These are phyloP conservation scores for Syncephalastrum sp. DNA, from an alignment of 371 early-diverging fungal genomes.

Conservation along the genomic window DNA sequence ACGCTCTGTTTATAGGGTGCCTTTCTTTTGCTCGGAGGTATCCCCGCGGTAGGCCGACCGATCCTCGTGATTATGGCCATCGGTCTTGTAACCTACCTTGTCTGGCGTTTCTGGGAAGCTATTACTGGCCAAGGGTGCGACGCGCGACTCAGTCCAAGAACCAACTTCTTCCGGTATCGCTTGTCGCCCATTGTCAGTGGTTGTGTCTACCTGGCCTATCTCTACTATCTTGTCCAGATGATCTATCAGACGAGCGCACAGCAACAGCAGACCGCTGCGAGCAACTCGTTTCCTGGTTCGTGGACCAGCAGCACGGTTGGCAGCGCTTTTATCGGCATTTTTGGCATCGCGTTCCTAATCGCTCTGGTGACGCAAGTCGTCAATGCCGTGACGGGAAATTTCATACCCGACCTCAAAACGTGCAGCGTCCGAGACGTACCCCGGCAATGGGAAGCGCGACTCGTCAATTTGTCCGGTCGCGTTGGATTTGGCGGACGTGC, in stretches of 20 bases:
- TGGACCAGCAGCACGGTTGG: conserved; percentile 34
- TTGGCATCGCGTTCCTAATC: conserved; percentile 45
- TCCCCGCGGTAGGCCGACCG: conserved; percentile 36
- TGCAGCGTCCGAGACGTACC: conserved; percentile 17
- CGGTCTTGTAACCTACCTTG: conserved; percentile 41
- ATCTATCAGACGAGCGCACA: conserved; percentile 37
- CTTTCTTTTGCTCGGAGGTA: conserved; percentile 43
- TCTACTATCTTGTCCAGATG: conserved; percentile 46
- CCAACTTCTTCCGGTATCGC: conserved; percentile 48
- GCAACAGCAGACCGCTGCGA: conserved; percentile 34
- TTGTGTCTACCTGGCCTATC: conserved; percentile 38
- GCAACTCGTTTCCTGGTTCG: conserved; percentile 39
- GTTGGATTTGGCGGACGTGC: conserved; percentile 46
- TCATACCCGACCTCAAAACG: conserved; percentile 38
- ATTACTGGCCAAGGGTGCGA: conserved; percentile 47
- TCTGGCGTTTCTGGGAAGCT: conserved; percentile 52
- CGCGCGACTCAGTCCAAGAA: conserved; percentile 31
- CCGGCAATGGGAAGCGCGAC: conserved; percentile 28
- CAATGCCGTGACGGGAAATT: conserved; percentile 40
- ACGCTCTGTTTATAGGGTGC: conserved; percentile 25
- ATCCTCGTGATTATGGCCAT: conserved; percentile 43
- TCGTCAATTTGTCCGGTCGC: conserved; percentile 34
- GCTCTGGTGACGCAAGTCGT: conserved; percentile 44
- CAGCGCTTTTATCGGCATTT: conserved; percentile 34
- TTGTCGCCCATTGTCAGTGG: conserved; percentile 49